A percentile compares a stretch with the other conserved stretches of the same genome.
Conservation (phyloP, 2,329 filamentous ascomycete species). For the Atkinsonella hypoxylon region DNA sequence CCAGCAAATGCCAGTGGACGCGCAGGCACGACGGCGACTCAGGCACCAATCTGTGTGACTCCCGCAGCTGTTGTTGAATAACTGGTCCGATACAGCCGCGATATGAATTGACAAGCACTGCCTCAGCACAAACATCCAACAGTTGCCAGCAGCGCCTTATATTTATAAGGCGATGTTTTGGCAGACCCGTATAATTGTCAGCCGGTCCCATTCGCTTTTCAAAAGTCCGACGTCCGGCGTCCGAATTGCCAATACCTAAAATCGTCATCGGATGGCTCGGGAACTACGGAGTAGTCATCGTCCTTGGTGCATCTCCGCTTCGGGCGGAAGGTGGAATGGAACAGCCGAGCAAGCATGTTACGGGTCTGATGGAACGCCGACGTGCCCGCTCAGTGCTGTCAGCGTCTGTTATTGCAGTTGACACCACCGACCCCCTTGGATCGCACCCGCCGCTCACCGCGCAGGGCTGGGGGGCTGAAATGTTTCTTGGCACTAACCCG, state of each 20-base stretch:
- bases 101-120: too few relatives aligned
- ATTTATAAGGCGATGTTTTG: too few relatives aligned
- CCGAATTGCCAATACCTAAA: neutral
- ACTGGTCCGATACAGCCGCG: neutral
- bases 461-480: neutral
- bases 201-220: neutral
- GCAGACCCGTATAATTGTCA: neutral
- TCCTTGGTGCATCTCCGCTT: neutral
- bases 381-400: too few relatives aligned
- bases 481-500: neutral
- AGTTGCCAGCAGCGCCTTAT: neutral
- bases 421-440: neutral
- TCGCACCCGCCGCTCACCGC: neutral
- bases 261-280: neutral
- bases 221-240: neutral
- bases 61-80: neutral
- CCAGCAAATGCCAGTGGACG: neutral
- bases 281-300: neutral
- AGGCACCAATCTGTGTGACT: neutral
- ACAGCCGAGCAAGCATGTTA: neutral
- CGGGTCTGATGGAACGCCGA: neutral
- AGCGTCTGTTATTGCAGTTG: too few relatives aligned
- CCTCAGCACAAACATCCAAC: too few relatives aligned
- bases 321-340: slow-evolving; percentile 1
- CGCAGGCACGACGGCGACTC: neutral